Evolutionary conservation across 2,329 filamentous ascomycete species (phyloP), one percentile per base, ranked within the genome.

Genomic region (Verticillium tricorpus): DNA sequence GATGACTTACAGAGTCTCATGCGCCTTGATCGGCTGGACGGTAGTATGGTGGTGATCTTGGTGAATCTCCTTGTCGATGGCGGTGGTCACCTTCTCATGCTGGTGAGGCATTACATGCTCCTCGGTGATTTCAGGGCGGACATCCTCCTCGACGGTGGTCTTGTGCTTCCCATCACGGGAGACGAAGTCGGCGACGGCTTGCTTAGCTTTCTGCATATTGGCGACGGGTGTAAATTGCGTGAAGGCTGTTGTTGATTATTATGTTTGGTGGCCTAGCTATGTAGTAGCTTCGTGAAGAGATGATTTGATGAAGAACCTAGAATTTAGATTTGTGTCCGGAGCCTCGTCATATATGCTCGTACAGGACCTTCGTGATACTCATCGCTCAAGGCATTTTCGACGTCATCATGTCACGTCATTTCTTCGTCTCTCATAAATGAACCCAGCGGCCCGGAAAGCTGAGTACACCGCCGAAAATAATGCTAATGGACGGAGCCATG

Each of bases 21-120:
- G 69, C 17, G 65, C 62, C 14, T 67, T 55, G 28, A 92, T 75
- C 0, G 89, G 89, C 74, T 91, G 89, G 1, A 91, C 77, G 0
- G 85, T 86, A 56, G 86, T 89, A 72, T 91, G 87, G 72, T 90
- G 86, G 68, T 91, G 89, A 63, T 91, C 85, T 71, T 90, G 88
- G 70, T 91, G 88, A 4, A 90, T 77, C 68, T 91, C 89, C 67
- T 83, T 84, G 70, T 91, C 86, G 31, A 91, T 73, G 7, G 86
- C 88, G 1, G 84, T 88, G 22, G 78, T 80, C 11, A 85, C 67
- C n/a, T 87, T 75, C 69, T 91, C 86, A 61, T 89, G 87, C 50
- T 81, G 73, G n/a, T 83, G 81, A 54, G 83, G 84, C 63, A 79
- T 82, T 55, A 90, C 73, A 1, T 80, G 79, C 74, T 91, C 87